Evolutionary conservation across 805 yeast genomes (phyloP), one percentile per base, ranked within the genome.

Genomic region (Candida xiaguanensis): DNA sequence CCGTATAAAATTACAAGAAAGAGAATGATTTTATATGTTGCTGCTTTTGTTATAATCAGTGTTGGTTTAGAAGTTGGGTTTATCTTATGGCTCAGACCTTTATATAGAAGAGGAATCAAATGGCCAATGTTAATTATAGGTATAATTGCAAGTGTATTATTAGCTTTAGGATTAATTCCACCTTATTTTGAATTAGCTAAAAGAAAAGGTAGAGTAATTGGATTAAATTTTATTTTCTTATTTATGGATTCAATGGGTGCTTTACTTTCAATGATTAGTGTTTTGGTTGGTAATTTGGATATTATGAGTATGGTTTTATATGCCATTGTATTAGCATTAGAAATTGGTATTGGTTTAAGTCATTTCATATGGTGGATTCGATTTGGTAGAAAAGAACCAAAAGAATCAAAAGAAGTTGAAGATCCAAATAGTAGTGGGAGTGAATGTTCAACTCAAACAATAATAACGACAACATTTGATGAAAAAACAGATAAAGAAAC

Each of bases 61-160:
- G 65, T 79, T 0, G 95, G 80, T 0, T 49, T 77, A 24, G 93
- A 89, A 52, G 66, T 74, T 1, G 95, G 89, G 0, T 77, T 82
- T 50, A 80, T 85, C 12, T 47, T 87, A 9, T 84, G 91, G 65
- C 65, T 90, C 42, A 70, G 83, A 31, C 80, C 79, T 0, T 58
- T 78, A 0, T 66, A 77, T 50, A 45, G 63, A 3, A 40, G 56
- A 8, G 67, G 74, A 6, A 82, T 77, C 4, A 63, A 63, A 17
- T 87, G 96, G 95, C 96, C 97, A 2, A 70, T 80, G 49, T 59
- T 88, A 24, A 70, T 90, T 22, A 75, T 89, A 49, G 97, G 97
- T 11, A 75, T 86, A 20, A 45, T 87, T 13, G 95, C 97, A 0
- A 78, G 93, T 1, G 67, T 90, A 0, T 56, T 86, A 14, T 64